These are phyloP conservation scores for Cyathus striatus DNA, from an alignment of 768 basidiomycete species.

Conservation along the genomic window DNA sequence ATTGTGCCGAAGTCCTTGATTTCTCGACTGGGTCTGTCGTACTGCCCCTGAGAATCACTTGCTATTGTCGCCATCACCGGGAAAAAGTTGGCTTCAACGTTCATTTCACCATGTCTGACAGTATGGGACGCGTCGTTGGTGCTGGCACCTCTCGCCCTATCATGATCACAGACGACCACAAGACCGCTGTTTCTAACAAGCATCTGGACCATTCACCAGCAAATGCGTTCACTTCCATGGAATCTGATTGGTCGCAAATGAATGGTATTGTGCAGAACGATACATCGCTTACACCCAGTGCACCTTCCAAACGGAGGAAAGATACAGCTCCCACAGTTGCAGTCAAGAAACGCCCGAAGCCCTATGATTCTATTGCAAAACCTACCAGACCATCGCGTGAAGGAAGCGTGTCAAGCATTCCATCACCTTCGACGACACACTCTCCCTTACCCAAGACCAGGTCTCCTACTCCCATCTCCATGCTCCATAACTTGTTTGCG, in stretches of 20 bases:
- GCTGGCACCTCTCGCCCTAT: constrained; percentile 82
- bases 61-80: constrained; percentile 97
- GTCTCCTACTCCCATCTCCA: constrained; percentile 38
- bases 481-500: constrained; percentile 23
- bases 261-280: constrained; percentile 17
- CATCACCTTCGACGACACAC: constrained; percentile 43
- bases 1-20: constrained; percentile 85
- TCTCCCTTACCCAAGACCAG: constrained; percentile 37
- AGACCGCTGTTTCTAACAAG: constrained; percentile 49
- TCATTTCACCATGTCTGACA: constrained; percentile 80
- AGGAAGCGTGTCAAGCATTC: constrained; percentile 45
- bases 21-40: constrained; percentile 83
- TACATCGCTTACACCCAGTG: constrained; percentile 19
- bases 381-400: constrained; percentile 43
- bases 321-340: constrained; percentile 23
- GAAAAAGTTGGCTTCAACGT: constrained; percentile 95
- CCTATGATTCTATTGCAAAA: constrained; percentile 55
- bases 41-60: constrained; percentile 93
- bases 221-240: constrained; percentile 26
- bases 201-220: constrained; percentile 21
- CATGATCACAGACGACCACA: constrained; percentile 99
- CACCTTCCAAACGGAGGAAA: constrained; percentile 48
- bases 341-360: constrained; percentile 61
- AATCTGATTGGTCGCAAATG: constrained; percentile 48
- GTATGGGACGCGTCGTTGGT: constrained; percentile 75